Evolutionary conservation across 225 moss, liverwort and hornwort species (phyloP), one percentile per base, ranked within the genome.

Genomic region (Polytrichum commune): DNA sequence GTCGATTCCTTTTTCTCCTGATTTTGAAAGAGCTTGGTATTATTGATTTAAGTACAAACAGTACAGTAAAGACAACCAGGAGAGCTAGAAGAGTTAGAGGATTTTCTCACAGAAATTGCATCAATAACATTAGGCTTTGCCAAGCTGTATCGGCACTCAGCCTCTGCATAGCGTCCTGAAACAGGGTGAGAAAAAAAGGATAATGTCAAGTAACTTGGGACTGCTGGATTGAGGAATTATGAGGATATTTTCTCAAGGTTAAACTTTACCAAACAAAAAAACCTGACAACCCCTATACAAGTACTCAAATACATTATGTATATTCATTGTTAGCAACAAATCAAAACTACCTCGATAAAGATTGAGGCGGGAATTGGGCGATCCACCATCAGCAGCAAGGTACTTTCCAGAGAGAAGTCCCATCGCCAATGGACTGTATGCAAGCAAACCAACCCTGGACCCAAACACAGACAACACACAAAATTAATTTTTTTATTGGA

Each of bases 361-460:
- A 68, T 95, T 93, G 18, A 93, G 84, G 16, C 95, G 85, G 29
- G 86, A 89, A 35, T 88, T 68, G 60, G 81, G 68, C 25, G 88
- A 82, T 61, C 85, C 95, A 30, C 74, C 76, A 55, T 80, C 73
- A 61, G 84, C 29, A 38, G 82, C 63, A 53, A 92, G 63, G 65
- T 90, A 95, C 67, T 93, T 93, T 61, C 92, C 91, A 68, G 89
- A 85, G 35, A 93, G 92, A 35, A 93, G 77, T 57, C 95, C 91
- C 89, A 91, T 95, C n/a, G 92, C 91, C 53, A 92, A 86, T 46
- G 95, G 92, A 74, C 91, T 93, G 62, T 91, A 95, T 19, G 92
- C 88, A 70, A 95, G 84, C 68, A 95, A 82, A 61, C 83, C 89
- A 26, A 95, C 88, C 62, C 90, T 95, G 76, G 19, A 87, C 54